Base-by-base conservation (phyloP, 1,284 basidiomycete species). In the Athelia sp. region DNA sequence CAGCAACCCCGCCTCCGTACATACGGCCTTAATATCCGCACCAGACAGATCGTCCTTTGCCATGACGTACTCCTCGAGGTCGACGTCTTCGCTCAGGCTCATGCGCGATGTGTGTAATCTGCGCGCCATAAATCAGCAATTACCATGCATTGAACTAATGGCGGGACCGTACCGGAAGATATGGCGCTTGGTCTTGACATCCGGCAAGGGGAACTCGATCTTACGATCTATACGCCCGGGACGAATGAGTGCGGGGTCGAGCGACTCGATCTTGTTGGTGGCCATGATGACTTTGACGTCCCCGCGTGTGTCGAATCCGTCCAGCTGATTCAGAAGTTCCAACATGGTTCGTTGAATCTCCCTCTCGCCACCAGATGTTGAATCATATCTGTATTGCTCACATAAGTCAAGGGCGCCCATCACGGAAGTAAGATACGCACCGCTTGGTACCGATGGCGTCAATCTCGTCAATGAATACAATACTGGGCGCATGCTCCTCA, bases 331-430 rank as follows among this genome's bases (percentile, higher is more conserved):
- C 40, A 99, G 79, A 47, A 99, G 78, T 66, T 99, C 97, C 66
- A 99, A 78, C 97, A 99, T 99, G 40, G 97, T 99, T 51, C 97
- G 83, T 67, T 99, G 97, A 58, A 99, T 98, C 74, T 99, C 97
- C 54, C 96, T 87, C 71, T 99, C 96, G 56, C 97, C 97, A 43
- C 93, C 93, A 23, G 95, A 98, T 54, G 95, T 96, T 34, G 93
- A 96, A 59, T 99, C 97, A 67, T 99, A 91, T 53, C 87, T 90
- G 48, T 15, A 48, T 43, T 42, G n/a, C 26, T 40, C 13, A 65
- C 57, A 45, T 71, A 58, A 58, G 70, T 68, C 48, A 45, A 69
- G 68, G 52, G 24, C 22, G 29, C 15, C 43, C 46, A 23, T 24
- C 46, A n/a, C 6, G 52, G 24, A 40, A 47, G 6, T 55, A 24